These are phyloP conservation scores for Saturnispora quitensis DNA, from an alignment of 805 yeast species.

Conservation along the genomic window DNA sequence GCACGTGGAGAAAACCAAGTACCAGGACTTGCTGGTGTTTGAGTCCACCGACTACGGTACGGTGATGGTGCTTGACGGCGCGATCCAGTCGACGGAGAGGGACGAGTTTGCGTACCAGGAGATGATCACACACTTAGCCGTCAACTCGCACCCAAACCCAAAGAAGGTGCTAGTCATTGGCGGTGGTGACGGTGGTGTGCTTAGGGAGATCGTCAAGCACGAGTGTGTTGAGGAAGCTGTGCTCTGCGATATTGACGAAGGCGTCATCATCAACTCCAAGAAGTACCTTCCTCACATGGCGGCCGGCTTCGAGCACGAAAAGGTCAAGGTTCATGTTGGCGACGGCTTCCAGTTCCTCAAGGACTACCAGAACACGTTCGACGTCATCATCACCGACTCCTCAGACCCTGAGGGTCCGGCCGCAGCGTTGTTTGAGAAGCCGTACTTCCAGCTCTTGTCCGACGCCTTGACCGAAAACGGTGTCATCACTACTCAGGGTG, in stretches of 20 bases:
- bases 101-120: constrained; percentile 98
- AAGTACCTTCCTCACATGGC: constrained; percentile 84
- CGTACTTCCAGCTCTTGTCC: constrained; percentile 74
- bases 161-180: constrained; percentile 78
- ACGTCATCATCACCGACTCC: constrained; percentile 93
- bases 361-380: constrained; percentile 76
- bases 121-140: constrained; percentile 91
- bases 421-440: constrained; percentile 83
- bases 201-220: constrained; percentile 73
- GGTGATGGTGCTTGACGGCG: constrained; percentile 89
- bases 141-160: constrained; percentile 91
- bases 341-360: constrained; percentile 96
- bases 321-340: constrained; percentile 83
- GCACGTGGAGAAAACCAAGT: constrained; percentile 76
- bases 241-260: constrained; percentile 89
- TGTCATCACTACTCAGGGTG: constrained; percentile 90
- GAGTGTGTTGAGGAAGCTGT: constrained; percentile 53
- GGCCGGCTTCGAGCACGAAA: constrained; percentile 74
- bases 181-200: constrained; percentile 95
- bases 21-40: constrained; percentile 90
- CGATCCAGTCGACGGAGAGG: constrained; percentile 92
- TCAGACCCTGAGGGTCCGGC: constrained; percentile 99
- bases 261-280: constrained; percentile 81
- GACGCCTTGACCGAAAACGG: constrained; percentile 92
- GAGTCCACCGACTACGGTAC: constrained; percentile 92